Base-by-base conservation (phyloP, 345 rosid genomes). In the Eucalyptus victrix region DNA sequence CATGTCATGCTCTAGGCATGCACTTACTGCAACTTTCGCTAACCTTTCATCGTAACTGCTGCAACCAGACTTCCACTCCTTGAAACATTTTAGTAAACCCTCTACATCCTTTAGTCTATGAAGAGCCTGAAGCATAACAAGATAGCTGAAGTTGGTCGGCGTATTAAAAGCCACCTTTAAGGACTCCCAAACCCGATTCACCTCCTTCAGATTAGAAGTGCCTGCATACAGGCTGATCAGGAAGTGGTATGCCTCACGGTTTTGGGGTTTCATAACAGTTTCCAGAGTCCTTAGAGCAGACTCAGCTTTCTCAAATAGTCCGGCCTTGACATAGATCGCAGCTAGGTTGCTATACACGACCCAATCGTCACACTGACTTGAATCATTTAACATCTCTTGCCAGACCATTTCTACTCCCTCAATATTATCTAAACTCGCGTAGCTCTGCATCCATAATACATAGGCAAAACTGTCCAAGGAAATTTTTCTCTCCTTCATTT, bases 51-150 rank as follows among this genome's bases (percentile, higher is more conserved):
- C 99, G 89, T 95, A 96, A 87, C 80, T 86, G 49, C 62, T 34
- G 91, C 94, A 93, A 62, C 86, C 87, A 45, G 97, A 92, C 90
- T 94, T 92, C 99, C 99, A 97, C 87, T 96, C 99, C 89, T 89
- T 49, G 62, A 95, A 96, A 88, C 94, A 88, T 90, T 91, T 90
- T 85, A 89, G 91, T 26, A 97, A 32, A 49, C 95, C 95, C 49
- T 95, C 94, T 11, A 92, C 21, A 81, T 95, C 98, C n/a, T 92
- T 93, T 28, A 97, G 92, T 65, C 90, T 97, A 21, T 88, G 91
- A 40, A 96, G 93, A 6, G 97, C 95, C 58, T 94, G 95, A 89
- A 97, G 91, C 95, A 95, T 92, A 3, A 91, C 90, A 45, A 92
- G 93, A 90, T 95, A 94, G 91, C 98, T 95, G 86, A 9, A 19